phyloP scores from a whole-genome alignment of 371 early-diverging fungal species.

The Chytridium lagenaria region DNA sequence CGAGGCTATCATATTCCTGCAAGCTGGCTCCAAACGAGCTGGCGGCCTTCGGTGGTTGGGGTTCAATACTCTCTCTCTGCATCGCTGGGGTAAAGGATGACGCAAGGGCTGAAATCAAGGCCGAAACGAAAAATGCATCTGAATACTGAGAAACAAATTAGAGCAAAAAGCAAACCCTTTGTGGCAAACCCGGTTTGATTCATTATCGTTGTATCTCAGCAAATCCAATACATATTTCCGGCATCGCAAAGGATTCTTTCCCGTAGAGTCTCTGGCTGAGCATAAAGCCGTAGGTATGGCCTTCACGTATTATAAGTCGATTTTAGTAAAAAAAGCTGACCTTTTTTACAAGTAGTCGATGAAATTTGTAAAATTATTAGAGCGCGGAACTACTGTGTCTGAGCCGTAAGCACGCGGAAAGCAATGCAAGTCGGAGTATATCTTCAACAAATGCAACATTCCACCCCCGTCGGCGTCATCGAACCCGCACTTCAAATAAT shows the following conservation, averaged over 20 bases:
- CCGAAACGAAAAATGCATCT: conserved; percentile 80
- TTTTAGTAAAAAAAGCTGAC: no score
- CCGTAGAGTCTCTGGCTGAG: conserved; percentile 68
- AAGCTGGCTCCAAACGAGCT: neutral
- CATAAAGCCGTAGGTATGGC: conserved; percentile 78
- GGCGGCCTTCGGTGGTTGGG: conserved; percentile 34
- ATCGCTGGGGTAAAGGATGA: conserved; percentile 56
- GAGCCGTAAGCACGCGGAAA: no score
- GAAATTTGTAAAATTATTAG: no score
- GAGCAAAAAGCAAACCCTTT: neutral
- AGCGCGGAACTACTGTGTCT: no score
- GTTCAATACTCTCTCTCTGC: conserved; percentile 48
- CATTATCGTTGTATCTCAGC: conserved; percentile 89
- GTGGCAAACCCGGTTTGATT: conserved; percentile 72
- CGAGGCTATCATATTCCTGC: conserved; percentile 21
- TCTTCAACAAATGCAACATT: no score
- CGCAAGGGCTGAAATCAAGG: conserved; percentile 74
- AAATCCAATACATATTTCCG: conserved; percentile 76
- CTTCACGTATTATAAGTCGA: conserved; percentile 23
- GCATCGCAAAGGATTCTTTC: conserved; percentile 69
- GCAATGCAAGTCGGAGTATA: no score
- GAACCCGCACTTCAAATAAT: no score
- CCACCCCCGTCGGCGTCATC: no score
- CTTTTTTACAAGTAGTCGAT: no score
- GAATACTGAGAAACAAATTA: conserved; percentile 64